Percentiles rank a stretch among this genome's conserved stretches.
Conservation (phyloP, 1,284 basidiomycete genomes). For the Boletus mariae region DNA sequence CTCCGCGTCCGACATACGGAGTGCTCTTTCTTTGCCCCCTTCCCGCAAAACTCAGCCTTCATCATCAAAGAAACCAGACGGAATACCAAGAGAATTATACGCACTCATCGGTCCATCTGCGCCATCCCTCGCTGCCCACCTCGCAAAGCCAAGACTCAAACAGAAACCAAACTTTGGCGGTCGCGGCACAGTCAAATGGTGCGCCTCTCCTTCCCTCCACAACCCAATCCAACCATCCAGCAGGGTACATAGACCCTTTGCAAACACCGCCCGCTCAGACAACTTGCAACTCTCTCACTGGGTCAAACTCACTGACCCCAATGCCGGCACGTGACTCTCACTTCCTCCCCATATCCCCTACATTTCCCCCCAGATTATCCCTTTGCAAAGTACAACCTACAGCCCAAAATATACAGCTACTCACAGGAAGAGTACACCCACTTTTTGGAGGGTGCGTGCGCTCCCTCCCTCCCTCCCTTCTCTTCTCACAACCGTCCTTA, state of each 20-base stretch:
- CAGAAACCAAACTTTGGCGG: constrained; percentile 74
- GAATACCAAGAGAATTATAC: constrained; percentile 91
- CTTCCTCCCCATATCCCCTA: background rate
- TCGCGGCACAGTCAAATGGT: constrained; percentile 66
- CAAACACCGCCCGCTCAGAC: constrained; percentile 62
- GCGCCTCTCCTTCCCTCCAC: constrained; percentile 2
- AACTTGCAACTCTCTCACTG: constrained; percentile 63
- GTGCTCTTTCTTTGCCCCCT: constrained; percentile 61
- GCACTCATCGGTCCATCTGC: constrained; percentile 91
- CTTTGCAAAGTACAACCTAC: constrained; percentile 80
- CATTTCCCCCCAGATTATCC: constrained; percentile 51
- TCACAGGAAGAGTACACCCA: constrained; percentile 89
- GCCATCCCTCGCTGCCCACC: constrained; percentile 73
- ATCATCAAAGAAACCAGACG: constrained; percentile 68
- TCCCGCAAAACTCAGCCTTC: constrained; percentile 15
- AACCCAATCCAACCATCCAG: background rate
- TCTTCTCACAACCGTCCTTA: constrained; percentile 22
- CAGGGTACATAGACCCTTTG: constrained; percentile 77
- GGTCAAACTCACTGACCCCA: constrained; percentile 58
- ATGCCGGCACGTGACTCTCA: constrained; percentile 44
- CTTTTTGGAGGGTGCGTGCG: constrained; percentile 65
- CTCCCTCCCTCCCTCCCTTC: background rate
- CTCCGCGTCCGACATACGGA: constrained; percentile 78
- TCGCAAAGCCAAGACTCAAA: constrained; percentile 81
- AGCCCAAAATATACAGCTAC: constrained; percentile 73